A percentile compares a stretch with the other conserved stretches of the same genome.
These are phyloP conservation scores for Pyrenochaeta sp. DNA, from an alignment of 2,329 filamentous ascomycete genomes.

Conservation along the genomic window DNA sequence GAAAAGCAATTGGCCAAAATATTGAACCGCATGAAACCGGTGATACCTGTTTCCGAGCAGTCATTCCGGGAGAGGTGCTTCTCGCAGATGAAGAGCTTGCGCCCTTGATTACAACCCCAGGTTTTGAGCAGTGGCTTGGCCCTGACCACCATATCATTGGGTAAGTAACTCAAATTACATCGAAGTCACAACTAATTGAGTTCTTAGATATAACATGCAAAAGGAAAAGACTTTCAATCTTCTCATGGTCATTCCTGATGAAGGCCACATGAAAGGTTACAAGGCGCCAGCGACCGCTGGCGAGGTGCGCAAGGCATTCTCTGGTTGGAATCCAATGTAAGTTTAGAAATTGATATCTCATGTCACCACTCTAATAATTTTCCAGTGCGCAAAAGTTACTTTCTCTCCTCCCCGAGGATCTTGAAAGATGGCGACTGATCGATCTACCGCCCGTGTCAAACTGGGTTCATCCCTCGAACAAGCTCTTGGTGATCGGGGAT, in stretches of 20 bases:
- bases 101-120: conserved; percentile 1
- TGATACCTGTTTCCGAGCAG: conserved; percentile 3
- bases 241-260: conserved; percentile 51
- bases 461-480: conserved; percentile 55
- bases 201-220: not conserved
- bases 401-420: conserved; percentile 6
- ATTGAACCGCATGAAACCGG: conserved; percentile 3
- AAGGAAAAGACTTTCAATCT: conserved; percentile 62
- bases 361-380: not conserved
- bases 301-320: conserved; percentile 65
- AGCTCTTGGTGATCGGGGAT: conserved; percentile 30
- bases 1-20: not conserved
- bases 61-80: conserved; percentile 45
- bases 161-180: conserved; percentile 48
- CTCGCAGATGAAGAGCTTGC: conserved; percentile 35
- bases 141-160: conserved; percentile 54
- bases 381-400: conserved; percentile 2
- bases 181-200: conserved; percentile 52
- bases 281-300: conserved; percentile 55
- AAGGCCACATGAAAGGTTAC: conserved; percentile 2
- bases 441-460: conserved; percentile 64
- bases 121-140: conserved; percentile 35
- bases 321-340: conserved; percentile 66
- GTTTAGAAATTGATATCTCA: conserved; percentile 11
- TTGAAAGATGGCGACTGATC: conserved; percentile 64